phyloP scores from a whole-genome alignment of 129 eudicot genomes.

The Escallonia herrerae region DNA sequence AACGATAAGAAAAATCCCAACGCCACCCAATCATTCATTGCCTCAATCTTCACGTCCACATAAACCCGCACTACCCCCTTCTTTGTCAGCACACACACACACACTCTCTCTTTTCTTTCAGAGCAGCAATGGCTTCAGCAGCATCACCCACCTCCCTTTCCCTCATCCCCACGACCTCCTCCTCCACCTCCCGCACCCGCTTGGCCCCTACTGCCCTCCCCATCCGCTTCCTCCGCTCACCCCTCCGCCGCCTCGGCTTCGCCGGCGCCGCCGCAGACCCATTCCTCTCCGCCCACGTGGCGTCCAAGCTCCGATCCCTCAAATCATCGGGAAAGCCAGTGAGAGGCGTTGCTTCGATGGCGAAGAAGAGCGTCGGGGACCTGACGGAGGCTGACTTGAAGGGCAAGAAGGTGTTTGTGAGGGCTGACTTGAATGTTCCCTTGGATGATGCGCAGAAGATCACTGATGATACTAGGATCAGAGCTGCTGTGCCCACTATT shows the following conservation, averaged over 20 bases:
- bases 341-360: conserved; percentile 43
- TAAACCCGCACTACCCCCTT: neutral
- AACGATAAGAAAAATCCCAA: conserved; percentile 55
- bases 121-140: conserved; percentile 54
- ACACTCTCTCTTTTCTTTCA: conserved; percentile 5
- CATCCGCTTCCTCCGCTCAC: conserved; percentile 48
- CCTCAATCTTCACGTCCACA: conserved; percentile 19
- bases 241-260: conserved; percentile 50
- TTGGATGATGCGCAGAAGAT: conserved; percentile 54
- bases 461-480: conserved; percentile 61
- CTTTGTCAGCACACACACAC: neutral
- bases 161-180: conserved; percentile 31
- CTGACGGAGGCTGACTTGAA: conserved; percentile 53
- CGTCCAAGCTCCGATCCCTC: conserved; percentile 49
- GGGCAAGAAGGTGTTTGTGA: conserved; percentile 70
- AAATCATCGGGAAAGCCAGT: conserved; percentile 29
- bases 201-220: conserved; percentile 24
- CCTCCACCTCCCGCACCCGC: conserved; percentile 32
- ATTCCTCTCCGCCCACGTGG: conserved; percentile 41
- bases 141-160: conserved; percentile 55
- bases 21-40: conserved; percentile 15
- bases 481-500: conserved; percentile 69
- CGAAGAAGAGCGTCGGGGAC: conserved; percentile 85
- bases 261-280: conserved; percentile 40
- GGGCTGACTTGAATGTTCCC: conserved; percentile 59